phyloP scores from a whole-genome alignment of 2,329 filamentous ascomycete genomes.

The Chaetomium globosum region DNA sequence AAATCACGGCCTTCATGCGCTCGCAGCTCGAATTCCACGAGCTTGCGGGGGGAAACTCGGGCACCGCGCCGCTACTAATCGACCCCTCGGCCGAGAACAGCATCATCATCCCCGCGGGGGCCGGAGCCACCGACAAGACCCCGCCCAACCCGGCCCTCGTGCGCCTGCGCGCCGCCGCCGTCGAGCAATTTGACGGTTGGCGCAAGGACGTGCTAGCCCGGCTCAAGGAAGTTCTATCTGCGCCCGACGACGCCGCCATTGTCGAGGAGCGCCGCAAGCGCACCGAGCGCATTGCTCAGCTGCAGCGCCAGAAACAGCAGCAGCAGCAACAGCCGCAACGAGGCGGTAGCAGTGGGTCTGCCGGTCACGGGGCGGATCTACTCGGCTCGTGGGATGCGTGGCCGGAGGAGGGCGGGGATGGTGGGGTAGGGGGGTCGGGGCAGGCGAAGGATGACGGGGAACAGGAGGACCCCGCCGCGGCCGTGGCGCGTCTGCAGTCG shows the following conservation, averaged over 20 bases:
- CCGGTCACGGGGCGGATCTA: conserved; percentile 42
- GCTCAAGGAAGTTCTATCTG: conserved; percentile 67
- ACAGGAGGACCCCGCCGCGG: conserved; percentile 39
- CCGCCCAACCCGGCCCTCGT: conserved; percentile 41
- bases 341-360: conserved; percentile 33
- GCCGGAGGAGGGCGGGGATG: conserved; percentile 37
- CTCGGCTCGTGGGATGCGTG: conserved; percentile 48
- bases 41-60: conserved; percentile 33
- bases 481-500: conserved; percentile 51
- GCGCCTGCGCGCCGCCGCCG: conserved; percentile 54
- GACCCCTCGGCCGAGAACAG: conserved; percentile 31
- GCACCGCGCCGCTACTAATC: conserved; percentile 34
- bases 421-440: conserved; percentile 5
- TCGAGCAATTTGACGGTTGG: conserved; percentile 79
- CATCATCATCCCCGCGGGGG: conserved; percentile 17
- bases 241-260: conserved; percentile 53
- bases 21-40: conserved; percentile 52
- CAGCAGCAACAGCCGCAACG: conserved; percentile 7
- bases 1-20: conserved; percentile 59
- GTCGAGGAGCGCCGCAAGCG: conserved; percentile 52
- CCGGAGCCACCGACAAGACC: conserved; percentile 18
- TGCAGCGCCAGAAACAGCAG: conserved; percentile 28
- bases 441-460: conserved; percentile 27
- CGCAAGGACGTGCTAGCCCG: conserved; percentile 68
- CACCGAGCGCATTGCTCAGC: conserved; percentile 47